A percentile compares a stretch with the other conserved stretches of the same genome.
Conservation (phyloP, 495 filamentous ascomycete species). For the Oidiodendron maius region DNA sequence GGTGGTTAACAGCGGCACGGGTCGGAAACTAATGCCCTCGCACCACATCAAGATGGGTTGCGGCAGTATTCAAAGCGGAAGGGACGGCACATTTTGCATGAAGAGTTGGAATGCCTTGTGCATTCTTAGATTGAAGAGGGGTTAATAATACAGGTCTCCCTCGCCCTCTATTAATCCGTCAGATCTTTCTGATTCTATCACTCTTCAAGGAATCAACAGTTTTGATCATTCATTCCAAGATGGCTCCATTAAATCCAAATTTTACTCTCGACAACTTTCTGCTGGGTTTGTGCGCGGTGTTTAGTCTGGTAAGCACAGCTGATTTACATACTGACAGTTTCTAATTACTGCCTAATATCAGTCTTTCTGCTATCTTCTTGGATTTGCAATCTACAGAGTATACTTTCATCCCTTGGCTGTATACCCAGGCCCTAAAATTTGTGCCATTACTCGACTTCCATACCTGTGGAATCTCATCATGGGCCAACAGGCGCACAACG, state of each 20-base stretch:
- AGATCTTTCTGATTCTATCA: neutral
- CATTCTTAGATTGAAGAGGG: neutral
- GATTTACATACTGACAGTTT: neutral
- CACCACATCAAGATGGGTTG: no score
- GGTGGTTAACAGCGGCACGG: neutral
- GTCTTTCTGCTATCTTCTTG: constrained; percentile 5
- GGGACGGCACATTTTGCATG: neutral
- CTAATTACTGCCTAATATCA: neutral
- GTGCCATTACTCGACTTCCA: constrained; percentile 38
- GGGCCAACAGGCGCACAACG: constrained; percentile 7
- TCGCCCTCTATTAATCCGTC: neutral
- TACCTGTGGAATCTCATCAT: constrained; percentile 16
- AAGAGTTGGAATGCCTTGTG: neutral
- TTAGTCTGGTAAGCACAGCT: neutral
- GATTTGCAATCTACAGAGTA: constrained; percentile 2
- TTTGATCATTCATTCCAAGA: neutral
- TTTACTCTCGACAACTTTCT: neutral
- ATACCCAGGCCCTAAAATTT: constrained; percentile 42
- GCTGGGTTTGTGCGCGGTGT: neutral
- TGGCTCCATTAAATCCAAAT: neutral
- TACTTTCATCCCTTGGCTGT: constrained; percentile 38
- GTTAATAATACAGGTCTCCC: neutral
- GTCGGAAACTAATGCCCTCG: neutral
- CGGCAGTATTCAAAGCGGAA: neutral
- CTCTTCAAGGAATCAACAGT: neutral